A percentile compares a stretch with the other conserved stretches of the same genome.
Conservation (phyloP, 2,329 filamentous ascomycete genomes). For the Diplodia corticola region DNA sequence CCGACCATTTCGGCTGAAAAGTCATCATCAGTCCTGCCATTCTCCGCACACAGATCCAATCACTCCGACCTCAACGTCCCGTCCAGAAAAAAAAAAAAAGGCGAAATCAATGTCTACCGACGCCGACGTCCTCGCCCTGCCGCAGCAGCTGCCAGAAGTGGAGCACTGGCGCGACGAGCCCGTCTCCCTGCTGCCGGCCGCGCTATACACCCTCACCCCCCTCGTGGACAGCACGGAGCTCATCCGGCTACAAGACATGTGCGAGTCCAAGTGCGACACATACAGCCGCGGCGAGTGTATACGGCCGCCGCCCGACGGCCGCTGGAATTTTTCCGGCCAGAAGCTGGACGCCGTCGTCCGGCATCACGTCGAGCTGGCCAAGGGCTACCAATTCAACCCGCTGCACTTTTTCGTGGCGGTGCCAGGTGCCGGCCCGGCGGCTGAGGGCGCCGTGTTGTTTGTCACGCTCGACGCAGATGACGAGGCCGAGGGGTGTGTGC, state of each 20-base stretch:
- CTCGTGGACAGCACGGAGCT: background rate
- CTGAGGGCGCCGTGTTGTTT: background rate
- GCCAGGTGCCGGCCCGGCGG: background rate
- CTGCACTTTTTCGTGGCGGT: conserved; percentile 12
- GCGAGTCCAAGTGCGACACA: conserved; percentile 17
- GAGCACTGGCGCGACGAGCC: conserved; percentile 22
- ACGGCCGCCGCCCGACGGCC: background rate
- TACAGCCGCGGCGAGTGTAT: conserved; percentile 21
- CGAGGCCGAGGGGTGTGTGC: conserved; percentile 3
- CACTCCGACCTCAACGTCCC: background rate
- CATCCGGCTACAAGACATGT: conserved; percentile 18
- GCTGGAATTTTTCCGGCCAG: conserved; percentile 6
- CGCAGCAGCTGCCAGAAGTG: conserved; percentile 19
- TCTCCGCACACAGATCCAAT: background rate
- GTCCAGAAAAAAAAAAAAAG: background rate
- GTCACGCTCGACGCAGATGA: conserved; percentile 19
- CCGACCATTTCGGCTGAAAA: background rate
- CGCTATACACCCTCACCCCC: conserved; percentile 18
- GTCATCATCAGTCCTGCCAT: background rate
- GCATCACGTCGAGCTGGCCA: conserved; percentile 12
- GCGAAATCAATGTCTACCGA: background rate
- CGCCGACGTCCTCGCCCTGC: conserved; percentile 11
- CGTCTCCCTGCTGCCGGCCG: conserved; percentile 6
- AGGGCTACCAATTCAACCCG: conserved; percentile 17
- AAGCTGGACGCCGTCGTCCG: conserved; percentile 6